Evolutionary conservation across 2,329 filamentous ascomycete species (phyloP).

Genomic region (Blastomyces gilchristii): DNA sequence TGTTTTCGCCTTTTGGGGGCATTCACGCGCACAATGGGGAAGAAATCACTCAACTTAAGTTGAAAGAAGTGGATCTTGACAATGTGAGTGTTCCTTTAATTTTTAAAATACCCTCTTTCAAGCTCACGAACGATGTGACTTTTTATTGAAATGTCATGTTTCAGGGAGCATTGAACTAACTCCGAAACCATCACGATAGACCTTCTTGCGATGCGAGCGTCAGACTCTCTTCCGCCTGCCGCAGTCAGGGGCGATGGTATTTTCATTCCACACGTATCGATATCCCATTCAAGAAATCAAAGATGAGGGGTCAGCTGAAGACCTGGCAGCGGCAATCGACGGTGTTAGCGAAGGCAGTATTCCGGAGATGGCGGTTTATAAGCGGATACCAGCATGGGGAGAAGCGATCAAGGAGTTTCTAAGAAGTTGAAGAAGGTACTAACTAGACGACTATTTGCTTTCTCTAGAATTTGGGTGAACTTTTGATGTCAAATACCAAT

Average conservation of each 20-base stretch:
- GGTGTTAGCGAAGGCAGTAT: conserved; percentile 48
- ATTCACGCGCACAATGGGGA: conserved; percentile 24
- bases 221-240: conserved; percentile 54
- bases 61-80: conserved; percentile 37
- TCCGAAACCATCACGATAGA: conserved; percentile 21
- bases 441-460: neutral
- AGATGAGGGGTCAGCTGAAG: conserved; percentile 45
- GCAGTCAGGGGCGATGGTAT: conserved; percentile 44
- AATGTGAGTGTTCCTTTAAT: conserved; percentile 24
- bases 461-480: neutral
- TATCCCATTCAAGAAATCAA: conserved; percentile 48
- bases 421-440: conserved; percentile 18
- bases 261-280: conserved; percentile 53
- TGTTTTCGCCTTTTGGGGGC: conserved; percentile 33
- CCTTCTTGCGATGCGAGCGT: conserved; percentile 46
- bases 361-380: conserved; percentile 50
- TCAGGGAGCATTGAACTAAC: conserved; percentile 9
- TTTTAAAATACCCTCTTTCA: conserved; percentile 7
- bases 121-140: neutral
- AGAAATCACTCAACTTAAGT: conserved; percentile 18
- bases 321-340: conserved; percentile 48
- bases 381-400: conserved; percentile 47
- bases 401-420: conserved; percentile 45
- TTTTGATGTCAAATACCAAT: neutral
- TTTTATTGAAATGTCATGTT: neutral